Evolutionary conservation across 1,284 basidiomycete genomes (phyloP).

Genomic region (Ustilago crameri): DNA sequence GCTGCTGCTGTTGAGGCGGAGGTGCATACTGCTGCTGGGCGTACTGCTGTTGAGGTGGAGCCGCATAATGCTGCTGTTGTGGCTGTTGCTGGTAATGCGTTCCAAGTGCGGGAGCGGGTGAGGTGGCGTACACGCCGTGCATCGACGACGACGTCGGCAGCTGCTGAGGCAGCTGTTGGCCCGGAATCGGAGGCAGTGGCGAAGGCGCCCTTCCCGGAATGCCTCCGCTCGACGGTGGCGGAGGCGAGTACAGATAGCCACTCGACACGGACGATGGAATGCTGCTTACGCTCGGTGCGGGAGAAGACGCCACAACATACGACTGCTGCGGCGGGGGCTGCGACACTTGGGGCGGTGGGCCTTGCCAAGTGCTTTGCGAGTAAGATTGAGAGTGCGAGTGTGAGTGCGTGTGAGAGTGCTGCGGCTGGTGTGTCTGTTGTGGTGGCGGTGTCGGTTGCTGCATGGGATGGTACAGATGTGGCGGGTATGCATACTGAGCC

Average conservation of each 20-base stretch:
- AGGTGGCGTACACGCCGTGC: constrained; percentile 15
- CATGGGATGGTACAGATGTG: constrained; percentile 32
- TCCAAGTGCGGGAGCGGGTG: neutral
- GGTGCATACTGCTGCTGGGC: constrained; percentile 7
- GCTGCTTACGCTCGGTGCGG: constrained; percentile 6
- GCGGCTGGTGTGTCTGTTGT: constrained; percentile 5
- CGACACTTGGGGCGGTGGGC: constrained; percentile 13
- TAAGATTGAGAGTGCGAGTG: constrained; percentile 24
- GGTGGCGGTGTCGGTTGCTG: constrained; percentile 40
- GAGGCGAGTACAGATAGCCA: constrained; percentile 35
- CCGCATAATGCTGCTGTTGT: neutral
- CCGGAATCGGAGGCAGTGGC: constrained; percentile 28
- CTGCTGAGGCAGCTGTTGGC: constrained; percentile 14
- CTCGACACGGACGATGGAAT: constrained; percentile 23
- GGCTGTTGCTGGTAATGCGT: constrained; percentile 1
- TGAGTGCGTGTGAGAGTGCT: constrained; percentile 5
- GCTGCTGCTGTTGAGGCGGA: constrained; percentile 8
- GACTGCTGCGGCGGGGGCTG: constrained; percentile 14
- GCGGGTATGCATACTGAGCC: constrained; percentile 16
- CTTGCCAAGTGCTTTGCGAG: constrained; percentile 27
- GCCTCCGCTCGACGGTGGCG: constrained; percentile 5
- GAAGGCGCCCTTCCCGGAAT: constrained; percentile 23
- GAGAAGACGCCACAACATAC: constrained; percentile 6
- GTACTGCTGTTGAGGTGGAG: neutral
- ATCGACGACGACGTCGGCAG: constrained; percentile 8